Conservation (phyloP, 176 grass and related monocot genomes). For the Saccharum spontaneum region DNA sequence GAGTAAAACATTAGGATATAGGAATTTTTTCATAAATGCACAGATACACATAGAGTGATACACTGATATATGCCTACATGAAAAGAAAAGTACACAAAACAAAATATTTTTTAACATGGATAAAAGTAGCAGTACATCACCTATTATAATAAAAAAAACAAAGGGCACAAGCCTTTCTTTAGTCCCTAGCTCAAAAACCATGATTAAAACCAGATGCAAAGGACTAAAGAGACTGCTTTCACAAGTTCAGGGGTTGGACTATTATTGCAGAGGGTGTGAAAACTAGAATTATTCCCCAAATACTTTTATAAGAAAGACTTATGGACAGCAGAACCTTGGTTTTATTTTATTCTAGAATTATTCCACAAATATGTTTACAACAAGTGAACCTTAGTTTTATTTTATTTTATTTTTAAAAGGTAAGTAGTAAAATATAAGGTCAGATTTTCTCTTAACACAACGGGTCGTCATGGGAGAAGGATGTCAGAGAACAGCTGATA, state of each 20-base stretch:
- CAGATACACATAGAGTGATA: conserved; percentile 2
- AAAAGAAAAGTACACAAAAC: background rate
- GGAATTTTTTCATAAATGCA: conserved; percentile 1
- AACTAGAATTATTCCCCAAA: background rate
- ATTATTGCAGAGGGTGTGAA: background rate
- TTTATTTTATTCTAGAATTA: background rate
- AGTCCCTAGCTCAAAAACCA: conserved; percentile 9
- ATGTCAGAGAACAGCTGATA: background rate
- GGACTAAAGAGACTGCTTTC: background rate
- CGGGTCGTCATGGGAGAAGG: background rate
- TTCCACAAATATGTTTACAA: background rate
- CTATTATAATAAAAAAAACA: conserved; percentile 12
- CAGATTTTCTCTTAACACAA: background rate
- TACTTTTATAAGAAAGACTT: background rate
- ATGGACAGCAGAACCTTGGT: background rate
- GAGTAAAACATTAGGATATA: conserved; percentile 20
- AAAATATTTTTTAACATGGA: background rate
- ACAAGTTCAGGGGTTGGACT: background rate
- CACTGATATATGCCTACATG: background rate
- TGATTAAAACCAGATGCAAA: background rate
- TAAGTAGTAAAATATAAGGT: background rate
- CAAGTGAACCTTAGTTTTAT: background rate
- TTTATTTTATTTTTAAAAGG: background rate
- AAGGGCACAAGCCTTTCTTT: background rate
- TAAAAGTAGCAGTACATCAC: conserved; percentile 14